These are phyloP conservation scores for Penicillium argentinense DNA, from an alignment of 495 filamentous ascomycete species.

Conservation along the genomic window DNA sequence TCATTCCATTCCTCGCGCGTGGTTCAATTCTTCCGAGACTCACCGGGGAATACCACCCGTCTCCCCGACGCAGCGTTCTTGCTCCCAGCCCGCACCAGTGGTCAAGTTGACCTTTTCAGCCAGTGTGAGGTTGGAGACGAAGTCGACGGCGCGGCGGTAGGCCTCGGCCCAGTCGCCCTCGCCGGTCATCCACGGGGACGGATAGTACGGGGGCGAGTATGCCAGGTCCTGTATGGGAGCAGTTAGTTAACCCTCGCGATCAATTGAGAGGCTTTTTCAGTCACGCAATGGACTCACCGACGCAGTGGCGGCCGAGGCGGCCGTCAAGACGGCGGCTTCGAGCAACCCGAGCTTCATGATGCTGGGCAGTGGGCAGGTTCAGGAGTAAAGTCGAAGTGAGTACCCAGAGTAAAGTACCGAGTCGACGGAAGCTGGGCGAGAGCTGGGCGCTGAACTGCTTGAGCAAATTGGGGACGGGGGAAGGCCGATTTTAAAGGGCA, in stretches of 20 bases:
- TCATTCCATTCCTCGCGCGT: slow-evolving; percentile 1
- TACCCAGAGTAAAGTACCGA: neutral
- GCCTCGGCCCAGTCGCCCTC: slow-evolving; percentile 75
- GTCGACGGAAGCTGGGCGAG: neutral
- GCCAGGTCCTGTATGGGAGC: slow-evolving; percentile 30
- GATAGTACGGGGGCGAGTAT: slow-evolving; percentile 68
- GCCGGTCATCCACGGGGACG: slow-evolving; percentile 76
- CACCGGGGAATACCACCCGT: slow-evolving; percentile 45
- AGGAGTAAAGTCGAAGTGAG: neutral
- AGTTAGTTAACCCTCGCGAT: too few species aligned
- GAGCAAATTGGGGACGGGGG: neutral
- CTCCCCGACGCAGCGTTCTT: slow-evolving; percentile 79
- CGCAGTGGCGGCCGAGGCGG: slow-evolving; percentile 39
- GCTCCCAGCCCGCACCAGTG: slow-evolving; percentile 79
- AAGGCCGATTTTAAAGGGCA: neutral
- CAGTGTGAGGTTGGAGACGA: slow-evolving; percentile 81
- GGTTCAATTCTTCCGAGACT: slow-evolving; percentile 1
- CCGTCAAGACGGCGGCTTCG: slow-evolving; percentile 33
- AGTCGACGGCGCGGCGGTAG: slow-evolving; percentile 71
- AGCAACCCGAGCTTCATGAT: slow-evolving; percentile 45
- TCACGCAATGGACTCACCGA: slow-evolving; percentile 20
- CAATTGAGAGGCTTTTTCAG: neutral
- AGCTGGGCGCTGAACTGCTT: neutral
- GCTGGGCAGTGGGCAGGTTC: slow-evolving; percentile 2
- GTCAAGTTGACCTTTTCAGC: slow-evolving; percentile 92